Conservation (phyloP, 345 rosid genomes). For the Leavenworthia alabamica region DNA sequence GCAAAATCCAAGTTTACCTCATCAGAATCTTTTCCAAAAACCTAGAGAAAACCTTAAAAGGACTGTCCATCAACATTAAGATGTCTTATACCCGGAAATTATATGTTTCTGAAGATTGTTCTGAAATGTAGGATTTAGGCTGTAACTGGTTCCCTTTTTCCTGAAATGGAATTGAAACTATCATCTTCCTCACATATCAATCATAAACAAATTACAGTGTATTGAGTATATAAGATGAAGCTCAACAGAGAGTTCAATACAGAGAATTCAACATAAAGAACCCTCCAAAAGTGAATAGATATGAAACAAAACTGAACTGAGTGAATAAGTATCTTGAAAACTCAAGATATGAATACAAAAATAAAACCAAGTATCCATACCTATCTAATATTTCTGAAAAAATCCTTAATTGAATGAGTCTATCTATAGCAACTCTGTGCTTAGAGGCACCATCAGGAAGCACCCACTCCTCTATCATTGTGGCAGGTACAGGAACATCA, state of each 20-base stretch:
- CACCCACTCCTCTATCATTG: constrained; percentile 69
- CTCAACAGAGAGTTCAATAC: not conserved
- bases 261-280: not conserved
- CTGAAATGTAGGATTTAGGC: constrained; percentile 72
- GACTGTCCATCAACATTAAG: not conserved
- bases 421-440: constrained; percentile 76
- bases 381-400: constrained; percentile 48
- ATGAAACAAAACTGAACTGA: not conserved
- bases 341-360: not conserved
- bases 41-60: not conserved
- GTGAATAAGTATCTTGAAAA: not conserved
- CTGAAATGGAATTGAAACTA: constrained; percentile 32
- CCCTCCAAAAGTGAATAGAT: not conserved
- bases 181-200: not conserved
- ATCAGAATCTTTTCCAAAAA: constrained; percentile 4
- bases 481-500: constrained; percentile 44
- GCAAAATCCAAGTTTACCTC: constrained; percentile 26
- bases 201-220: not conserved
- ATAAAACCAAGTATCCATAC: constrained; percentile 28
- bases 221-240: not conserved
- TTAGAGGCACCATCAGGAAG: constrained; percentile 64
- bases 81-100: constrained; percentile 50
- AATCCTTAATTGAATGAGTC: constrained; percentile 65
- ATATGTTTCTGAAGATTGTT: constrained; percentile 66
- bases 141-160: constrained; percentile 60